These are phyloP conservation scores for Davidsoniella australis DNA, from an alignment of 2,329 filamentous ascomycete genomes.

Conservation along the genomic window DNA sequence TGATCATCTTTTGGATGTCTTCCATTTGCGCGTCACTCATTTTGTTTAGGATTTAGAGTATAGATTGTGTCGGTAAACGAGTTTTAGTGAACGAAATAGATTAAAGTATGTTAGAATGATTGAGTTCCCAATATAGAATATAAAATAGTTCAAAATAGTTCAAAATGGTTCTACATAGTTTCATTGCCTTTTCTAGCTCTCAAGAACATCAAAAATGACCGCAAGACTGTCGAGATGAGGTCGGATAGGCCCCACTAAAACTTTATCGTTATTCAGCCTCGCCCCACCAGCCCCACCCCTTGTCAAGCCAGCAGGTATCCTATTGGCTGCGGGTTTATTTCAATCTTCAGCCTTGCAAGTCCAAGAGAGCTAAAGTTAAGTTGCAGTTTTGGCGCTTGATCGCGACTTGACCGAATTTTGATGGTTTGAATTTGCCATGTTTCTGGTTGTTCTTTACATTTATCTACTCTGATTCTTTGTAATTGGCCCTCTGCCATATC, in stretches of 20 bases:
- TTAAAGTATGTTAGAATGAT: too few species aligned
- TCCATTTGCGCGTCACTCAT: background rate
- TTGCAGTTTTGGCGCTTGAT: background rate
- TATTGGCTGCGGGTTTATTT: slow-evolving; percentile 10
- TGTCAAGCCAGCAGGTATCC: background rate
- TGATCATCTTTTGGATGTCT: slow-evolving; percentile 18
- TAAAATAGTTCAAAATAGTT: too few species aligned
- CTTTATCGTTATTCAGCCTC: background rate
- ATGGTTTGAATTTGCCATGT: background rate
- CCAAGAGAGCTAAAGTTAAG: background rate
- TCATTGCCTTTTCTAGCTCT: too few species aligned
- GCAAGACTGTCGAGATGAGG: background rate
- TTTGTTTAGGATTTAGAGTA: too few species aligned
- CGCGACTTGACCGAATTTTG: background rate
- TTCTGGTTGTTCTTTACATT: background rate
- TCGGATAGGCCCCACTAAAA: background rate
- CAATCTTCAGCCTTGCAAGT: background rate
- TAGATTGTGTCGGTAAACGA: too few species aligned
- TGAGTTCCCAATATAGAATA: too few species aligned
- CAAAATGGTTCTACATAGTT: too few species aligned
- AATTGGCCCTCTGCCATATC: background rate
- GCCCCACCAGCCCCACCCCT: background rate
- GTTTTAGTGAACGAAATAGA: too few species aligned
- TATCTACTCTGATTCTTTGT: too few species aligned
- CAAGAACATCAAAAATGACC: too few species aligned